Percentiles rank a stretch among this genome's conserved stretches.
These are phyloP conservation scores for Starmerella stigmatis DNA, from an alignment of 805 yeast species.

Conservation along the genomic window DNA sequence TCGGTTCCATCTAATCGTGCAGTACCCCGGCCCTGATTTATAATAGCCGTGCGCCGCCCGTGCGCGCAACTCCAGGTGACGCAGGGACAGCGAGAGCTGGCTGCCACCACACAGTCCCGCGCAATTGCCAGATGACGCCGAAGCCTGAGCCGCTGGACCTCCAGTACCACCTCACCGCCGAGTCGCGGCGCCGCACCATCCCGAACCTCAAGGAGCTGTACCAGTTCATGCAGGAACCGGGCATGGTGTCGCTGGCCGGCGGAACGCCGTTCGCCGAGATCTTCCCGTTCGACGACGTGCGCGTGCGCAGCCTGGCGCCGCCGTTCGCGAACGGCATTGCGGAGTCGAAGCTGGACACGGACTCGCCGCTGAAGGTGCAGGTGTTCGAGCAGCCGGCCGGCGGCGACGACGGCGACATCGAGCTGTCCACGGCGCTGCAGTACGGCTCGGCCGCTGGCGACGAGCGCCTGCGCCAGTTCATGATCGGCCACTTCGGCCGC, in stretches of 20 bases:
- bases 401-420: slow-evolving; percentile 40
- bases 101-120: not conserved
- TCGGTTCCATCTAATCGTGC: not conserved
- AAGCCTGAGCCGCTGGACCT: slow-evolving; percentile 53
- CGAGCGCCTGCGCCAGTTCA: slow-evolving; percentile 52
- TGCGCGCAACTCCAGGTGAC: not conserved
- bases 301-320: slow-evolving; percentile 54
- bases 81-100: not conserved
- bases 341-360: slow-evolving; percentile 23
- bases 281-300: slow-evolving; percentile 78
- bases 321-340: slow-evolving; percentile 66
- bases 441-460: slow-evolving; percentile 83
- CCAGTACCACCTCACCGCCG: slow-evolving; percentile 60
- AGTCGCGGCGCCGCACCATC: slow-evolving; percentile 61
- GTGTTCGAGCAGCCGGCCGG: slow-evolving; percentile 31
- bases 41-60: not conserved
- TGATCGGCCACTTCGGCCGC: slow-evolving; percentile 53
- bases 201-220: slow-evolving; percentile 80
- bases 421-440: slow-evolving; percentile 77
- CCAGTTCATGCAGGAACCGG: slow-evolving; percentile 60
- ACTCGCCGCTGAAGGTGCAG: slow-evolving; percentile 29
- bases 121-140: not conserved
- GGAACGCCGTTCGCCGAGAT: slow-evolving; percentile 84
- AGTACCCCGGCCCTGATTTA: slow-evolving; percentile 2
- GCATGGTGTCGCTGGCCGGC: slow-evolving; percentile 83